Evolutionary conservation across 805 yeast species (phyloP), one percentile per base, ranked within the genome.

Genomic region (Kregervanrija fluxuum): DNA sequence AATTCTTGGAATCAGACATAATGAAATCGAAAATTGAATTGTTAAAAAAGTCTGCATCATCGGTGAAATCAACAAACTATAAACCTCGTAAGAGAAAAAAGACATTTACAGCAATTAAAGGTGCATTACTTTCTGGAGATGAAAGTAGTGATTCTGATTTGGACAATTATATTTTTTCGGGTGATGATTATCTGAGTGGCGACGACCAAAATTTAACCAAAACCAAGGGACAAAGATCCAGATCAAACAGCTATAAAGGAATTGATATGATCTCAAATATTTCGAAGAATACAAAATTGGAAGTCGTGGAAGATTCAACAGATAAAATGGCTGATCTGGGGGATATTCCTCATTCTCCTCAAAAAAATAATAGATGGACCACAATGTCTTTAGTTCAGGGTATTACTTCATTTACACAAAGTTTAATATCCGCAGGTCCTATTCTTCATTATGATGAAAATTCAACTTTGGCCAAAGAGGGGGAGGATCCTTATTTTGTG

Each of bases 401-500:
- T 5, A 47, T 64, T 0, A 53, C 56, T 6, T 49, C 57, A 5
- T 49, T 60, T 30, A 59, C 63, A 8, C 59, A 55, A 30, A 54
- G 49, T 34, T 43, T 60, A 13, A 52, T 58, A 4, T 48, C 53
- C 11, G 40, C 57, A 0, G 48, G 51, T n/a, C 49, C 56, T 4
- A 54, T 55, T 35, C 69, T 69, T 30, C 95, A 88, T 61, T 88
- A 74, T 58, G 70, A 69, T 28, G 71, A 68, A 30, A 53, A 52
- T 3, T 55, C 58, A 15, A 56, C 70, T 0, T 50, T 73, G 30
- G 65, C 65, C 28, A 49, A 65, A 33, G 74, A 70, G 15, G 63
- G 60, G 1, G 75, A 72, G 31, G 85, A 80, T 52, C 68, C 69
- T 3, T 73, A 66, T 48, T 77, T 65, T 51, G 72, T 80, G 8